These are phyloP conservation scores for Colletotrichum destructivum DNA, from an alignment of 2,329 filamentous ascomycete species.

Conservation along the genomic window DNA sequence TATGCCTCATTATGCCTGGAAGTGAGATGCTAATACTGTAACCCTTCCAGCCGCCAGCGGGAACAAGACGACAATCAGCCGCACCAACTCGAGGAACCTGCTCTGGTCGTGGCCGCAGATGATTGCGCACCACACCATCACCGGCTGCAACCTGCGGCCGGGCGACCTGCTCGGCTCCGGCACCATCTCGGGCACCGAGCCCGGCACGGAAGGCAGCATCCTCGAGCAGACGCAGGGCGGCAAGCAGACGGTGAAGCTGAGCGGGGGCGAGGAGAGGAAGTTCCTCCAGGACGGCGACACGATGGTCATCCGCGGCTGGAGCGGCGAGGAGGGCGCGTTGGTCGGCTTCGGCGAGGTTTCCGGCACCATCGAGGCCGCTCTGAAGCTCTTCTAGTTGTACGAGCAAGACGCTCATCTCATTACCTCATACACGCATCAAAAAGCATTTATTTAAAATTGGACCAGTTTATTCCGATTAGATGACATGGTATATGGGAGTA, in stretches of 20 bases:
- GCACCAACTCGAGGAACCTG: slow-evolving; percentile 60
- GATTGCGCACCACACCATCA: slow-evolving; percentile 85
- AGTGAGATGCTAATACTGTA: slow-evolving; percentile 24
- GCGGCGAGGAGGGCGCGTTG: slow-evolving; percentile 75
- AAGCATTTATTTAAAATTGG: too few relatives aligned
- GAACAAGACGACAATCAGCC: slow-evolving; percentile 48
- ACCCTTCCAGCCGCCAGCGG: slow-evolving; percentile 48
- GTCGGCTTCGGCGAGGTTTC: slow-evolving; percentile 84
- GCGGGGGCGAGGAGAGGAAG: slow-evolving; percentile 75
- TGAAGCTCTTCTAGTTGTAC: slow-evolving; percentile 49
- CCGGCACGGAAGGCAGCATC: slow-evolving; percentile 77
- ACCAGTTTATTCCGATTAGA: too few relatives aligned
- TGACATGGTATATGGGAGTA: too few relatives aligned
- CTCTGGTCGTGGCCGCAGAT: slow-evolving; percentile 89
- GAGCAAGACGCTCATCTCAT: neutral
- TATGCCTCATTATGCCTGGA: too few relatives aligned
- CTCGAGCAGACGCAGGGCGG: slow-evolving; percentile 81
- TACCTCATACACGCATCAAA: too few relatives aligned
- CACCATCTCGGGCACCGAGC: slow-evolving; percentile 78
- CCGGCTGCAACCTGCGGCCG: slow-evolving; percentile 80
- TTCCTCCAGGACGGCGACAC: slow-evolving; percentile 85
- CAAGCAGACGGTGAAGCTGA: slow-evolving; percentile 73
- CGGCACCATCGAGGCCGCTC: slow-evolving; percentile 67
- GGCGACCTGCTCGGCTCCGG: slow-evolving; percentile 85
- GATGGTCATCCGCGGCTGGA: slow-evolving; percentile 75